Evolutionary conservation across 257 asterid genomes (phyloP).

Genomic region (Penstemon barbatus): DNA sequence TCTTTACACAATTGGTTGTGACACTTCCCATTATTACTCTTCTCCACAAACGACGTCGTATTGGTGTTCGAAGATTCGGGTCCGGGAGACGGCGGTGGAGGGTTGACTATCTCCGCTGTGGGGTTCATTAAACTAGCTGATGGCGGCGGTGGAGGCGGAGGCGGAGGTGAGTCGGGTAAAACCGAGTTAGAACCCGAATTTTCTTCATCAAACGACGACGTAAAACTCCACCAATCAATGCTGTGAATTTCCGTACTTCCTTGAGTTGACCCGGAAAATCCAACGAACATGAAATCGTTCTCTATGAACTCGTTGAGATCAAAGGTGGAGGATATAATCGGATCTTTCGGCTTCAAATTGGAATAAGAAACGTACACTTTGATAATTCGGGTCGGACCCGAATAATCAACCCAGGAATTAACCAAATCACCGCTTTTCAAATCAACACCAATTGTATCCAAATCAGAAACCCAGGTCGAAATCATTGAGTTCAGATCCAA

Average conservation of each 20-base stretch:
- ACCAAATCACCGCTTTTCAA: conserved; percentile 78
- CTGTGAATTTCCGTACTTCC: conserved; percentile 82
- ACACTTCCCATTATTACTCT: conserved; percentile 38
- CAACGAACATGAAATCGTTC: conserved; percentile 72
- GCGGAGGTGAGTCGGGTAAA: conserved; percentile 32
- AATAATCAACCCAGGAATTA: conserved; percentile 77
- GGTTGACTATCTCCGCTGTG: conserved; percentile 34
- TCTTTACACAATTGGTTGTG: conserved; percentile 55
- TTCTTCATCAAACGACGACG: conserved; percentile 52
- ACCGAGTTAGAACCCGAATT: conserved; percentile 31
- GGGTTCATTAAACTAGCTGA: conserved; percentile 50
- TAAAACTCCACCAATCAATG: conserved; percentile 85
- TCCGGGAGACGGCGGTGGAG: conserved; percentile 51
- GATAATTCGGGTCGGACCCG: conserved; percentile 50
- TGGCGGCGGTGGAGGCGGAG: conserved; percentile 33
- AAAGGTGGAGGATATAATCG: conserved; percentile 48
- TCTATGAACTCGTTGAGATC: conserved; percentile 50
- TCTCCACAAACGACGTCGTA: conserved; percentile 31
- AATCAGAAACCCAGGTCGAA: conserved; percentile 51
- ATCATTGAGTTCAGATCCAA: conserved; percentile 75
- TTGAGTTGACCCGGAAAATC: conserved; percentile 81
- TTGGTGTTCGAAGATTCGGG: conserved; percentile 15
- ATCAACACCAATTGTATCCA: conserved; percentile 53
- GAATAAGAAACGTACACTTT: conserved; percentile 66
- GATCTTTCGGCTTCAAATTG: conserved; percentile 64